These are phyloP conservation scores for Adansonia gregorii DNA, from an alignment of 441 rosid species.

Conservation along the genomic window DNA sequence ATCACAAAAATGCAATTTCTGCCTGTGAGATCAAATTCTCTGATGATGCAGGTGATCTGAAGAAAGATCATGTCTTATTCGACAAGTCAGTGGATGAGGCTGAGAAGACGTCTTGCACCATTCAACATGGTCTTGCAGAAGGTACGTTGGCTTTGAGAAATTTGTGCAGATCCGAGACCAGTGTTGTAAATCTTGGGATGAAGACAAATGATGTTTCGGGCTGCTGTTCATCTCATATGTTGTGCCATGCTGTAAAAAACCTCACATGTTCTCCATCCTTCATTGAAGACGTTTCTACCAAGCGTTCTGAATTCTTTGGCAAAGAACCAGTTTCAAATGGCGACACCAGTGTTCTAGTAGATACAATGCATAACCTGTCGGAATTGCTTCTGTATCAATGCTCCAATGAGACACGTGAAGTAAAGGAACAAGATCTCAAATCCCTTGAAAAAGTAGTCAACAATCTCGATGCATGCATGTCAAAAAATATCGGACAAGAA, in stretches of 20 bases:
- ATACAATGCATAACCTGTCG: conserved; percentile 63
- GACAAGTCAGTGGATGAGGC: conserved; percentile 34
- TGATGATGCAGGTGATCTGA: conserved; percentile 32
- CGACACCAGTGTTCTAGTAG: conserved; percentile 47
- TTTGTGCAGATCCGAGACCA: conserved; percentile 25
- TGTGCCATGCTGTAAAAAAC: conserved; percentile 39
- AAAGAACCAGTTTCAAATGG: conserved; percentile 43
- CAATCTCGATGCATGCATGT: conserved; percentile 59
- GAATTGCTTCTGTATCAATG: conserved; percentile 67
- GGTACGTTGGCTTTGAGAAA: conserved; percentile 32
- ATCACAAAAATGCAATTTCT: conserved; percentile 31
- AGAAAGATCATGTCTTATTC: conserved; percentile 27
- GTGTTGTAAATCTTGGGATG: conserved; percentile 38
- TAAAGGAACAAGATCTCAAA: conserved; percentile 57
- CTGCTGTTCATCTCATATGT: conserved; percentile 46
- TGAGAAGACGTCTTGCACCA: conserved; percentile 34
- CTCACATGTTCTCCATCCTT: conserved; percentile 41
- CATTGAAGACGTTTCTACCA: conserved; percentile 40
- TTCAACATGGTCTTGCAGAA: conserved; percentile 34
- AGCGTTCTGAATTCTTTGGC: conserved; percentile 32
- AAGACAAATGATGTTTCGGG: conserved; percentile 44
- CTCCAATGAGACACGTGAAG: conserved; percentile 46
- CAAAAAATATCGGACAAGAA: conserved; percentile 46
- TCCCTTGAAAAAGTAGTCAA: conserved; percentile 55
- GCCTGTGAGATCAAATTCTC: conserved; percentile 31